phyloP scores from a whole-genome alignment of 1,139 yeast species.

The Eremothecium gossypii region DNA sequence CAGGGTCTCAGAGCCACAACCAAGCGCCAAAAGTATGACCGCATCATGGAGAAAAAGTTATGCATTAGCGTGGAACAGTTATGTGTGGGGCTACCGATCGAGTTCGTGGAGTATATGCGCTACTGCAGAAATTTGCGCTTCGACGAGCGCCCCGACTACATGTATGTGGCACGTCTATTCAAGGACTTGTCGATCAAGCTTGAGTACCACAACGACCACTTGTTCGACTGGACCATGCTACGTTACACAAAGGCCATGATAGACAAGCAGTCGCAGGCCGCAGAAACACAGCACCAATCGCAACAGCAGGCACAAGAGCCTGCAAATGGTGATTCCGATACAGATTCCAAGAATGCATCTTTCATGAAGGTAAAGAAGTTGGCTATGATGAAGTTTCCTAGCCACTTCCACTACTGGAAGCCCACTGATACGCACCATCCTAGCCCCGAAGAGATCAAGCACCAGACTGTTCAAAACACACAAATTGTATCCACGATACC shows the following conservation, averaged over 20 bases:
- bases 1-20: slow-evolving; percentile 97
- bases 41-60: slow-evolving; percentile 94
- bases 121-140: slow-evolving; percentile 86
- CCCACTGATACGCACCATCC: slow-evolving; percentile 29
- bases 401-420: slow-evolving; percentile 30
- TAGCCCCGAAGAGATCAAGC: slow-evolving; percentile 29
- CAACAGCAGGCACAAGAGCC: slow-evolving; percentile 14
- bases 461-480: slow-evolving; percentile 23
- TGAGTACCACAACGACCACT: slow-evolving; percentile 86
- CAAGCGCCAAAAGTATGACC: slow-evolving; percentile 91
- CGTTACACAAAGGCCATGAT: slow-evolving; percentile 55
- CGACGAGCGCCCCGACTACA: slow-evolving; percentile 94
- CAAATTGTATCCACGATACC: slow-evolving; percentile 24
- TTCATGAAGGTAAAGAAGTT: slow-evolving; percentile 27
- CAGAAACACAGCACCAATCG: slow-evolving; percentile 10
- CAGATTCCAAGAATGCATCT: slow-evolving; percentile 25
- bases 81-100: slow-evolving; percentile 86
- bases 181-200: slow-evolving; percentile 85
- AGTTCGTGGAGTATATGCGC: slow-evolving; percentile 79
- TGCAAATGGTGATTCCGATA: slow-evolving; percentile 15
- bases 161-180: slow-evolving; percentile 78
- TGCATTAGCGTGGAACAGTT: slow-evolving; percentile 82
- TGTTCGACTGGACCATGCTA: slow-evolving; percentile 96
- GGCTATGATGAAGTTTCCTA: slow-evolving; percentile 29
- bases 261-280: slow-evolving; percentile 25